Conservation (phyloP, 1,139 yeast genomes). For the Lodderomyces jiufengensis region DNA sequence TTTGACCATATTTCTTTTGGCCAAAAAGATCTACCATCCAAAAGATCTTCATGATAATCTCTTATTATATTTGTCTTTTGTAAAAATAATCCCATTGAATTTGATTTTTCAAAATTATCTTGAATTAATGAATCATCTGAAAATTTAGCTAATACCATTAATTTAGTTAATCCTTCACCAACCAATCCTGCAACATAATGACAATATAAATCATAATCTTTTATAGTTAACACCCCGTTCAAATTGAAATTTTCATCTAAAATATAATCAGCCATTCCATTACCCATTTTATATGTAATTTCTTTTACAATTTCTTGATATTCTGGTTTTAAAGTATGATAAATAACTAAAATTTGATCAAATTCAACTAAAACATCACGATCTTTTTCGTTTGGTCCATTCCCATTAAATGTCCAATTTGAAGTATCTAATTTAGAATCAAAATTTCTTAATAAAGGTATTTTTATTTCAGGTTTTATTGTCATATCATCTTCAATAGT, state of each 20-base stretch:
- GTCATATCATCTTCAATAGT: conserved; percentile 98
- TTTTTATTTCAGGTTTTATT: conserved; percentile 62
- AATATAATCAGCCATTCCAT: conserved; percentile 96
- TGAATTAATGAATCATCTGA: conserved; percentile 49
- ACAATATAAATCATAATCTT: conserved; percentile 88
- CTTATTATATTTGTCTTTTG: conserved; percentile 95
- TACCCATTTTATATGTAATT: conserved; percentile 83
- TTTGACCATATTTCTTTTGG: conserved; percentile 91
- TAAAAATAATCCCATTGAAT: conserved; percentile 92
- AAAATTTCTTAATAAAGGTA: conserved; percentile 72
- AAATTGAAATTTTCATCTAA: conserved; percentile 72
- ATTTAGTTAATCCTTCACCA: conserved; percentile 88
- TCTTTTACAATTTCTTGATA: conserved; percentile 78
- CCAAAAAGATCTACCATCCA: conserved; percentile 94
- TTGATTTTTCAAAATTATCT: conserved; percentile 56
- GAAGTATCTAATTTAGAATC: conserved; percentile 54
- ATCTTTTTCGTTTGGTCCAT: conserved; percentile 76
- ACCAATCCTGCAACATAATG: conserved; percentile 97
- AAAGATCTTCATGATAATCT: conserved; percentile 89
- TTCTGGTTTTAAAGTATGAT: conserved; percentile 65
- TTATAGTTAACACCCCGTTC: conserved; percentile 71
- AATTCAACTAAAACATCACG: conserved; percentile 75
- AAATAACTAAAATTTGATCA: conserved; percentile 64
- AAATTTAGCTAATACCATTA: conserved; percentile 68
- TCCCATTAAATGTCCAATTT: conserved; percentile 81